Percentiles rank a stretch among this genome's conserved stretches.
Evolutionary conservation across 2,329 filamentous ascomycete genomes (phyloP).

Genomic region (Aulographum hederae): DNA sequence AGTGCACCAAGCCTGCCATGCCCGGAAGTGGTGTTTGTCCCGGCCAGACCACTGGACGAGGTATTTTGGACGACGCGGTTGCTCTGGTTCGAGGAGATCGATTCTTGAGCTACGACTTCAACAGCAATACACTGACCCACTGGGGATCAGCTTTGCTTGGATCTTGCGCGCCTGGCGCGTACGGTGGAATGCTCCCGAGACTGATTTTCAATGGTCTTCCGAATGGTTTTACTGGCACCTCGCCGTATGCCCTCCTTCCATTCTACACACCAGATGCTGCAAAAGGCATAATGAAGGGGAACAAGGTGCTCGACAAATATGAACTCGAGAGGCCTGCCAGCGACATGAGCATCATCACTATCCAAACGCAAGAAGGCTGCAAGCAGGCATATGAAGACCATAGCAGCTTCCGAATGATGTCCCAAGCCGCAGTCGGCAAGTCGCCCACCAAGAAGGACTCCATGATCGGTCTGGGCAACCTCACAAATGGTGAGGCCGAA

Average conservation of each 20-base stretch:
- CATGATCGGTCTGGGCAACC: constrained; percentile 27
- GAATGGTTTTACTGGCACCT: constrained; percentile 29
- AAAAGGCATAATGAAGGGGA: constrained; percentile 27
- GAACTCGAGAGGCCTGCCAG: constrained; percentile 24
- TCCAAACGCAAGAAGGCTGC: constrained; percentile 31
- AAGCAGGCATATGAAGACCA: constrained; percentile 31
- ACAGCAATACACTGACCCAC: too few relatives aligned
- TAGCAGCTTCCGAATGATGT: constrained; percentile 30
- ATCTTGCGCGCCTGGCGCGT: too few relatives aligned
- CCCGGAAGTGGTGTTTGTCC: constrained; percentile 4
- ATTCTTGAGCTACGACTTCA: too few relatives aligned
- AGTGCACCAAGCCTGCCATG: constrained; percentile 4
- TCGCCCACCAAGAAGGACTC: constrained; percentile 28
- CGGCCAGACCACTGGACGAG: too few relatives aligned
- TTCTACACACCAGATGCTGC: constrained; percentile 33
- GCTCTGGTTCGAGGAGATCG: too few relatives aligned
- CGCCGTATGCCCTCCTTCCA: constrained; percentile 27
- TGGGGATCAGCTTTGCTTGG: too few relatives aligned
- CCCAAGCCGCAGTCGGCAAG: constrained; percentile 18
- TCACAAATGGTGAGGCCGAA: constrained; percentile 12
- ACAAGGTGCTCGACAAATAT: constrained; percentile 27
- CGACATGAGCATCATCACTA: constrained; percentile 23
- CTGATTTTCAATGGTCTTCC: constrained; percentile 28
- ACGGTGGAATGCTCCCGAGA: constrained; percentile 25
- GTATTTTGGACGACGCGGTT: too few relatives aligned